phyloP scores from a whole-genome alignment of 495 filamentous ascomycete genomes.

The Xylaria palmicola region DNA sequence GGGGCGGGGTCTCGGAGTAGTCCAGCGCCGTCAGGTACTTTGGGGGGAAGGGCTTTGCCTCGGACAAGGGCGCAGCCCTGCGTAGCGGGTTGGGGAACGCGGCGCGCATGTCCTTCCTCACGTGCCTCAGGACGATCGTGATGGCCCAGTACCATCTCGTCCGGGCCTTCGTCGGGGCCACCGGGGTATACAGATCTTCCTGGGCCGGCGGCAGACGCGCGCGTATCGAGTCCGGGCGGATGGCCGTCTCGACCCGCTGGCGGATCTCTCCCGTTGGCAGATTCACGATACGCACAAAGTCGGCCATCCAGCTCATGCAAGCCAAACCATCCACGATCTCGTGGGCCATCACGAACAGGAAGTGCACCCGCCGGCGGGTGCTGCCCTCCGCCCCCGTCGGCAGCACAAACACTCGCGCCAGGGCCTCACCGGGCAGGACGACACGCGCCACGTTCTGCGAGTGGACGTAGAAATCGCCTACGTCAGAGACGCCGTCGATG shows the following conservation, averaged over 20 bases:
- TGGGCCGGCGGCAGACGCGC: conserved; percentile 4
- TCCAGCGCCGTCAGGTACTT: conserved; percentile 5
- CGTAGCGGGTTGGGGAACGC: conserved; percentile 14
- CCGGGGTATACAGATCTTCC: conserved; percentile 9
- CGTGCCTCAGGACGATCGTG: conserved; percentile 8
- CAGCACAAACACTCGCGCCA: conserved; percentile 11
- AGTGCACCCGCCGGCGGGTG: neutral
- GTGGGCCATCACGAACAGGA: conserved; percentile 12
- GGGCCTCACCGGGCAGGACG: conserved; percentile 1
- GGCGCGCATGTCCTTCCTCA: neutral
- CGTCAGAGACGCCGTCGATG: neutral
- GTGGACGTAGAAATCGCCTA: conserved; percentile 2
- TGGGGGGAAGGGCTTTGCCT: neutral
- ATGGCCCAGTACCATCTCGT: conserved; percentile 16
- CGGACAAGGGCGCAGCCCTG: neutral
- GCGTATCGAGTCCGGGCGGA: conserved; percentile 4
- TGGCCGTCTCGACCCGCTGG: neutral
- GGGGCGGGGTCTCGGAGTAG: conserved; percentile 11
- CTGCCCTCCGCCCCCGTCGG: neutral
- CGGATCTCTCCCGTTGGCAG: neutral
- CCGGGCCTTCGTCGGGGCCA: conserved; percentile 3
- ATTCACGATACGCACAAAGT: conserved; percentile 6
- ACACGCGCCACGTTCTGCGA: conserved; percentile 6
- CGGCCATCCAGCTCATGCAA: conserved; percentile 5
- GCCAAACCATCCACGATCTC: conserved; percentile 9